Base-by-base conservation (phyloP, 768 basidiomycete species). In the Floccularia luteovirens region DNA sequence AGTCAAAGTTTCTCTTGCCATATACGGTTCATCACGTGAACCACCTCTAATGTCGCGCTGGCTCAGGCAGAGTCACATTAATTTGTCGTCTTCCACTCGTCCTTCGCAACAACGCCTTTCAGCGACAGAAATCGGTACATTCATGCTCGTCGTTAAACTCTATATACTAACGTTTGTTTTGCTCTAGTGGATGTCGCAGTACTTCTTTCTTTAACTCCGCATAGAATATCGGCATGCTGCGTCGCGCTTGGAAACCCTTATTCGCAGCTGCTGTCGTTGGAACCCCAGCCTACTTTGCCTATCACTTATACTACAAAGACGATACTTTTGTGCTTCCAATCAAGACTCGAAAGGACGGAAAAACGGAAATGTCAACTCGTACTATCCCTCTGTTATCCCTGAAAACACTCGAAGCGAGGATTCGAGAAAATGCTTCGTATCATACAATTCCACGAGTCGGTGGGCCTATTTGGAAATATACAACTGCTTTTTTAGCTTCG, bases 401-500 rank as follows among this genome's bases (percentile, higher is more conserved):
- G 50, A 59, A 63, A 39, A 60, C 67, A 22, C 58, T 82, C 31
- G 73, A 87, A 37, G 61, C 67, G 12, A 76, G 77, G 17, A 70
- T 90, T 36, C 67, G 57, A 33, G 72, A 77, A 48, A 64, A 75
- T 46, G 74, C 76, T 3, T 64, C 63, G 2, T 60, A 61, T 13
- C 62, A 75, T 39, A 63, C 62, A 14, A 60, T 72, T 33, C 42
- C 62, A 10, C 64, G 75, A 30, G 77, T 75, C 0, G 67, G 66
- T 24, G 78, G 80, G 13, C 61, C 76, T 38, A 60, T 69, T 10
- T 90, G 87, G 87, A 79, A 73, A 48, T 82, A 83, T 60, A 72
- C 82, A 35, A 93, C 84, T 2, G 87, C 89, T 13, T 74, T 71
- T 24, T 65, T 98, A 24, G 68, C 87, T 1, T 84, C 90, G 2